Conservation (phyloP, 352 stramenopile species). For the Phytophthora pisi region DNA sequence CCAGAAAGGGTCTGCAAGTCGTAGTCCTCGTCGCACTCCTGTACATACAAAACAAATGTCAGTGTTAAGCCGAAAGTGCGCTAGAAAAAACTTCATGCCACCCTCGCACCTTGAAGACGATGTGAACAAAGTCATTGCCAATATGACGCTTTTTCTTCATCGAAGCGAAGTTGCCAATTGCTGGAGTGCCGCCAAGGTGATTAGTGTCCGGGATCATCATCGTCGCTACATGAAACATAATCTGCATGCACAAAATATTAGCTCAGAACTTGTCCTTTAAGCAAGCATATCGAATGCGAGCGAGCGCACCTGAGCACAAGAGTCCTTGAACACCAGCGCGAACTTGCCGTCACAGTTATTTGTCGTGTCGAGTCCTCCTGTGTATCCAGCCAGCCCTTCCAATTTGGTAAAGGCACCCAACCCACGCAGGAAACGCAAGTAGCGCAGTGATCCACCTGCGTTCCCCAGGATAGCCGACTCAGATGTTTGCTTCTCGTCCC, state of each 20-base stretch:
- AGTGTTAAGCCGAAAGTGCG: not conserved
- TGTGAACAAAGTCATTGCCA: slow-evolving; percentile 89
- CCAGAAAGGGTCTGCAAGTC: slow-evolving; percentile 76
- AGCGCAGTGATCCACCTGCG: slow-evolving; percentile 74
- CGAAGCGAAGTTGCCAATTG: slow-evolving; percentile 21
- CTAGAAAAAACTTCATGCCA: not conserved
- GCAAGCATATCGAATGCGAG: not conserved
- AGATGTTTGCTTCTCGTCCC: slow-evolving; percentile 52
- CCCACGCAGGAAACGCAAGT: slow-evolving; percentile 73
- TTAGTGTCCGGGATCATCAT: slow-evolving; percentile 66
- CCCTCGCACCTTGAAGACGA: slow-evolving; percentile 74
- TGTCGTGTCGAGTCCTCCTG: slow-evolving; percentile 76
- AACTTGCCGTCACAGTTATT: slow-evolving; percentile 79
- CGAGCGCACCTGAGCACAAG: slow-evolving; percentile 58
- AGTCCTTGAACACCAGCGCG: slow-evolving; percentile 71
- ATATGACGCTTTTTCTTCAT: slow-evolving; percentile 91
- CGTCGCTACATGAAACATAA: slow-evolving; percentile 88
- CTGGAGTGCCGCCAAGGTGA: not conserved
- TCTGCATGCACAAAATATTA: slow-evolving; percentile 42
- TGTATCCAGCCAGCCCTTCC: slow-evolving; percentile 68
- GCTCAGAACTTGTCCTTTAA: no score
- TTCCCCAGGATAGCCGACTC: slow-evolving; percentile 79
- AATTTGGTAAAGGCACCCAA: slow-evolving; percentile 76
- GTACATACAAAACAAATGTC: not conserved
- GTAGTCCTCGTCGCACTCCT: slow-evolving; percentile 84